Conservation (phyloP, 805 yeast genomes). For the Candida sakaeoensis region DNA sequence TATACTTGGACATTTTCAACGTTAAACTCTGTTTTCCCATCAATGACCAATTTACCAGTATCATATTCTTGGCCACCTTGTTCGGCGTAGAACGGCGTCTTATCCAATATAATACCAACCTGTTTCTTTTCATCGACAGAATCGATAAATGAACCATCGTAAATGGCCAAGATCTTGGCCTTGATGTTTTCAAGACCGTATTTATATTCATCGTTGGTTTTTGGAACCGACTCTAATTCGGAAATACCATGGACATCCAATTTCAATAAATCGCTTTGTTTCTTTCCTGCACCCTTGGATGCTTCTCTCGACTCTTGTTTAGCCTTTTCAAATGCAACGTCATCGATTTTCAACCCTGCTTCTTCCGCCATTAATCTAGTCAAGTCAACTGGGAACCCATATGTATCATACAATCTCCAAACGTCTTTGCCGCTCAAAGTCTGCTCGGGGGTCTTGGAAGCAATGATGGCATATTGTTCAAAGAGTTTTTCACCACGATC, state of each 20-base stretch:
- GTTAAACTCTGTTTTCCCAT: slow-evolving; percentile 80
- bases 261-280: slow-evolving; percentile 59
- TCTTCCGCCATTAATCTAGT: slow-evolving; percentile 99
- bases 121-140: slow-evolving; percentile 42
- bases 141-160: slow-evolving; percentile 62
- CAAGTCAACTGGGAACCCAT: slow-evolving; percentile 98
- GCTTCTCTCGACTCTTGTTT: slow-evolving; percentile 89
- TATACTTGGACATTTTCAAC: slow-evolving; percentile 90
- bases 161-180: slow-evolving; percentile 68
- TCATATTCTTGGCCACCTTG: slow-evolving; percentile 99
- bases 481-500: slow-evolving; percentile 97
- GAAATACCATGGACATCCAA: slow-evolving; percentile 90
- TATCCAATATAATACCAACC: slow-evolving; percentile 79
- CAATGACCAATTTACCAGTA: slow-evolving; percentile 87
- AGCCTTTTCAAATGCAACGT: slow-evolving; percentile 87
- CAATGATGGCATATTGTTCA: slow-evolving; percentile 85
- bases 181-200: slow-evolving; percentile 68
- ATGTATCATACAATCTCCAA: slow-evolving; percentile 97
- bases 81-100: slow-evolving; percentile 95
- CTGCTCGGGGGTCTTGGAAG: slow-evolving; percentile 70
- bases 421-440: slow-evolving; percentile 89
- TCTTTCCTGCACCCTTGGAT: slow-evolving; percentile 79
- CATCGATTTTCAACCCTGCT: slow-evolving; percentile 89
- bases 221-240: slow-evolving; percentile 62
- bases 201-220: slow-evolving; percentile 81